Conservation (phyloP, 2,329 filamentous ascomycete species). For the Apiospora marii region DNA sequence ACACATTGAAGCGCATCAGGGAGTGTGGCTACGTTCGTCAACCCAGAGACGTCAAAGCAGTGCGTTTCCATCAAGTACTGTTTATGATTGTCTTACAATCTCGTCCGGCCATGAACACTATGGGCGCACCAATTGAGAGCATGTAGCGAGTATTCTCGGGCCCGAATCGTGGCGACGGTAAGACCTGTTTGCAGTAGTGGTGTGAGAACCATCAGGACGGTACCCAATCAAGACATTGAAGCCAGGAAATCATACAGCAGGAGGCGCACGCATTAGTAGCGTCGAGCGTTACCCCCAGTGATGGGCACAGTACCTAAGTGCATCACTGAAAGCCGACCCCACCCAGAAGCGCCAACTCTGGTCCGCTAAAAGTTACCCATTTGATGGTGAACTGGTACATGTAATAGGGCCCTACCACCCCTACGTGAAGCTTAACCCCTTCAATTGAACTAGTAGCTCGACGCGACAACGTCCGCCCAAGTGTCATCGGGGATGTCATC, state of each 20-base stretch:
- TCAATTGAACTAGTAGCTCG: slow-evolving; percentile 4
- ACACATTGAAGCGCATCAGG: too few relatives aligned
- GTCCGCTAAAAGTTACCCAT: background rate
- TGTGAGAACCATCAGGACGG: too few relatives aligned
- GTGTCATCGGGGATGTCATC: background rate
- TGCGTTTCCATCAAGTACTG: background rate
- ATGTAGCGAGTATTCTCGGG: background rate
- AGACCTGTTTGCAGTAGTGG: too few relatives aligned
- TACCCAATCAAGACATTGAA: too few relatives aligned
- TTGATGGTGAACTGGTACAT: background rate
- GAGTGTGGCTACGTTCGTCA: too few relatives aligned
- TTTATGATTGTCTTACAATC: background rate
- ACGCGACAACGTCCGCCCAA: slow-evolving; percentile 10
- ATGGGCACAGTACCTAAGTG: background rate
- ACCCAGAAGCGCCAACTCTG: background rate
- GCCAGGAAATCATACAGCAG: background rate
- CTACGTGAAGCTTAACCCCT: slow-evolving; percentile 1
- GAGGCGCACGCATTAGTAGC: slow-evolving; percentile 4
- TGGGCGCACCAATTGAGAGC: too few relatives aligned
- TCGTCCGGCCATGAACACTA: background rate
- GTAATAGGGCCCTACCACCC: background rate
- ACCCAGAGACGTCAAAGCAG: background rate
- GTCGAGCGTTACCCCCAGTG: background rate
- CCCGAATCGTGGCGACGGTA: too few relatives aligned
- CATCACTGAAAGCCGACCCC: background rate